phyloP scores from a whole-genome alignment of 371 early-diverging fungal genomes.

The Mortierella sp. region DNA sequence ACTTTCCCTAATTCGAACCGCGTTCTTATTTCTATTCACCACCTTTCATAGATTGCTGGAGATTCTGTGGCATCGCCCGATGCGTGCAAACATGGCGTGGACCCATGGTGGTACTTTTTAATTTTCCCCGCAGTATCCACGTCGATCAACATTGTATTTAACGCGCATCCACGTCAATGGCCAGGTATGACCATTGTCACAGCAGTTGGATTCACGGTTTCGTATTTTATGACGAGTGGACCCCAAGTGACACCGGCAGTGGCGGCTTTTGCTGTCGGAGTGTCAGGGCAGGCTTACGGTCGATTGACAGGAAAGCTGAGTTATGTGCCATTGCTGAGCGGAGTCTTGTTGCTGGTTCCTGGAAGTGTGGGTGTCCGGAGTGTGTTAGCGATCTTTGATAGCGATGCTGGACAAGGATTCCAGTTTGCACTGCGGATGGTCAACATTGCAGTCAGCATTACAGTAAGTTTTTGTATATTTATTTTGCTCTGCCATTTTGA shows the following conservation, averaged over 20 bases:
- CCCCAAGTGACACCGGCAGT: slow-evolving; percentile 56
- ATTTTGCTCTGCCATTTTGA: background rate
- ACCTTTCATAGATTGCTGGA: slow-evolving; percentile 17
- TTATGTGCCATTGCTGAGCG: slow-evolving; percentile 66
- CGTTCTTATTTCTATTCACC: background rate
- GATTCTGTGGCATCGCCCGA: background rate
- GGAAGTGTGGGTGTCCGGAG: slow-evolving; percentile 64
- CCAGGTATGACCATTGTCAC: slow-evolving; percentile 45
- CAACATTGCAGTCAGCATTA: slow-evolving; percentile 62
- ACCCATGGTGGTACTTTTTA: slow-evolving; percentile 49
- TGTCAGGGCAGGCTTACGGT: slow-evolving; percentile 64
- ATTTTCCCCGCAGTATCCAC: slow-evolving; percentile 46
- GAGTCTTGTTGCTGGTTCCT: slow-evolving; percentile 69
- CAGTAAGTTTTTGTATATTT: slow-evolving; percentile 55
- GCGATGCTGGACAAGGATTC: slow-evolving; percentile 60
- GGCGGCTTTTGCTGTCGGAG: slow-evolving; percentile 66
- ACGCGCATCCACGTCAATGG: slow-evolving; percentile 55
- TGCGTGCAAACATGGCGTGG: slow-evolving; percentile 24
- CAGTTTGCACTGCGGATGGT: slow-evolving; percentile 64
- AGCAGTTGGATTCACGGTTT: slow-evolving; percentile 43
- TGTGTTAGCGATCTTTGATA: slow-evolving; percentile 40
- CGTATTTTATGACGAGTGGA: slow-evolving; percentile 53
- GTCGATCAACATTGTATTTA: slow-evolving; percentile 53
- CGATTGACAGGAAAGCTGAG: slow-evolving; percentile 66
- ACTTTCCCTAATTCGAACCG: background rate